Evolutionary conservation across 2,329 filamentous ascomycete species (phyloP), one percentile per base, ranked within the genome.

Genomic region (Cordyceps cicadae): DNA sequence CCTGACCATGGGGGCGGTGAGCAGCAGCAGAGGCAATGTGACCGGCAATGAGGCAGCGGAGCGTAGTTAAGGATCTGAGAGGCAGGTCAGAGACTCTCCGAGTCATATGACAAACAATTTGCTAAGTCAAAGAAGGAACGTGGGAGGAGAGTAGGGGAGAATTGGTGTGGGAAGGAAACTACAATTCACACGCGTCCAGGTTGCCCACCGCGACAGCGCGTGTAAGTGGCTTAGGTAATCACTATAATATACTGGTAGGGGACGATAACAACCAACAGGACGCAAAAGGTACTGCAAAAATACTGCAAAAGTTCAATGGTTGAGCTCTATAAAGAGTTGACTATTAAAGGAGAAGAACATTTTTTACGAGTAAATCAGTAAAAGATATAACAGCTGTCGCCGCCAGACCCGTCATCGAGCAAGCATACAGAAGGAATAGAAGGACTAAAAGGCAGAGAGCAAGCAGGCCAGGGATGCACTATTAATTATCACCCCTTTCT

Each of bases 11-110:
- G 32, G 48, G 59, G 29, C 56, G 59, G 69, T 66, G 58, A 65
- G 65, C 65, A 70, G 65, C 59, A 65, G 67, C 50, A 67, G 17
- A 3, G 39, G 54, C 49, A 65, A 68, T 48, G 63, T 54, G 61
- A 66, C 64, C 54, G 58, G 29, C 5, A 39, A 54, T 12, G 6
- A 69, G 56, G 64, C 63, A 65, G 62, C 68, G 67, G 60, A 65
- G 65, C 64, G 71, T 67, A 69, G 72, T 71, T 70, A 74, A 75
- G 72, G 72, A 71, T 70, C 73, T 68, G 59, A 69, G 56, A 43
- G 67, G 61, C 34, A 74, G 68, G 63, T 66, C 65, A 60, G 64
- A 56, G 58, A 71, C 68, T 64, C 69, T 70, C 66, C 67, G 64
- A 68, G 63, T 71, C 74, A 76, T 76, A 71, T 37, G 49, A 60